Percentiles rank a stretch among this genome's conserved stretches.
These are phyloP conservation scores for Cornus controversa DNA, from an alignment of 148 eudicot genomes.

Conservation along the genomic window DNA sequence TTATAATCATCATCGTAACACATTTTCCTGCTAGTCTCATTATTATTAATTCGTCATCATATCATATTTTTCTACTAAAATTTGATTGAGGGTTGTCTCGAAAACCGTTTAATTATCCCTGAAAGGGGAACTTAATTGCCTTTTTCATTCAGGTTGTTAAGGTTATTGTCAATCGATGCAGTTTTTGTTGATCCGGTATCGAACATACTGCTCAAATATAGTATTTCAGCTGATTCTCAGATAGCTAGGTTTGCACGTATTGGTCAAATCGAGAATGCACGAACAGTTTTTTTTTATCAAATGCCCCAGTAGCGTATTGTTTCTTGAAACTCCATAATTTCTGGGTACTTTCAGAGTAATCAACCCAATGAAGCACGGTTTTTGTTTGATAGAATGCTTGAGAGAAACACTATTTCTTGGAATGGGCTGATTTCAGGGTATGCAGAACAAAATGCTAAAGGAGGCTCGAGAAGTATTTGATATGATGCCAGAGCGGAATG, in stretches of 20 bases:
- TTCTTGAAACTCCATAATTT: constrained; percentile 45
- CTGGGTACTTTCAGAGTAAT: constrained; percentile 38
- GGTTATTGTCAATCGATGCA: constrained; percentile 15
- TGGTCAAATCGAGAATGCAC: constrained; percentile 35
- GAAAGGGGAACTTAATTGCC: neutral
- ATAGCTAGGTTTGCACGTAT: constrained; percentile 27
- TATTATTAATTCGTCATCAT: too few species aligned
- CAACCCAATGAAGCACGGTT: constrained; percentile 37
- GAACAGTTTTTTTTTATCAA: constrained; percentile 34
- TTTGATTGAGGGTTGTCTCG: neutral
- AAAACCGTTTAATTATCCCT: neutral
- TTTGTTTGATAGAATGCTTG: constrained; percentile 48
- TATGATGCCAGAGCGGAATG: constrained; percentile 40
- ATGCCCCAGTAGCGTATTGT: constrained; percentile 19
- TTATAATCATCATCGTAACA: too few species aligned
- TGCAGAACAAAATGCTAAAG: constrained; percentile 38
- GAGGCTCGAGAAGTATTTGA: constrained; percentile 42
- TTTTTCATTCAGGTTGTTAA: neutral
- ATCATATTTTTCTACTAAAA: neutral
- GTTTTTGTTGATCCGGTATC: constrained; percentile 4
- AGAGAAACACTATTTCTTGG: constrained; percentile 37
- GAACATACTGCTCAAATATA: constrained; percentile 24
- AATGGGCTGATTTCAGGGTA: constrained; percentile 49
- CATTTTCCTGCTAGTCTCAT: too few species aligned
- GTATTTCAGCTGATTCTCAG: constrained; percentile 26